A percentile compares a stretch with the other conserved stretches of the same genome.
Evolutionary conservation across 2,329 filamentous ascomycete genomes (phyloP).

Genomic region (Sarocladium oryzae): DNA sequence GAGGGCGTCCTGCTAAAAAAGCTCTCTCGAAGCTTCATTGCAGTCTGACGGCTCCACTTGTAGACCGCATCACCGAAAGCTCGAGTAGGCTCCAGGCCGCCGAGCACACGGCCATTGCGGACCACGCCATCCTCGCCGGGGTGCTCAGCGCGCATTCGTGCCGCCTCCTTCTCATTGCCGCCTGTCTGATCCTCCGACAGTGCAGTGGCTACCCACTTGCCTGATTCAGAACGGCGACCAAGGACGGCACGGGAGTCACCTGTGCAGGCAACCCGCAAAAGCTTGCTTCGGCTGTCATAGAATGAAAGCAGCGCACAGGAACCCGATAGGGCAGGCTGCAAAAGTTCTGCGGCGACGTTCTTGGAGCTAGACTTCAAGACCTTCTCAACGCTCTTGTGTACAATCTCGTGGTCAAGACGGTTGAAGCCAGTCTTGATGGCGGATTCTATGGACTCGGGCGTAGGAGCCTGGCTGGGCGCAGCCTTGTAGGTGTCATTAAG

Average conservation of each 20-base stretch:
- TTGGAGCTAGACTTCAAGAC: constrained; percentile 86
- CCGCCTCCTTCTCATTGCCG: constrained; percentile 75
- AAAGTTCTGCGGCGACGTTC: constrained; percentile 80
- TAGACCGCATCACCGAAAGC: constrained; percentile 96
- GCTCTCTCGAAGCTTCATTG: constrained; percentile 70
- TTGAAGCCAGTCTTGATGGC: constrained; percentile 92
- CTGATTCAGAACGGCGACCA: constrained; percentile 66
- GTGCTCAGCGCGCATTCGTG: constrained; percentile 76
- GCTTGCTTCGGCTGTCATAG: constrained; percentile 82
- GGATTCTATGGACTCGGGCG: constrained; percentile 73
- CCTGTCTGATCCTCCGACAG: constrained; percentile 94
- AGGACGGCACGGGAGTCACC: constrained; percentile 95
- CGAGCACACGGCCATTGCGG: constrained; percentile 81
- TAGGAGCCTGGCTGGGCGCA: constrained; percentile 53
- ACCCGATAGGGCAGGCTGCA: constrained; percentile 91
- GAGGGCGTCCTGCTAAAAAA: constrained; percentile 84
- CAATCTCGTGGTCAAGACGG: constrained; percentile 87
- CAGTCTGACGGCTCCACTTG: constrained; percentile 87
- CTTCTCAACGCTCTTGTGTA: constrained; percentile 86
- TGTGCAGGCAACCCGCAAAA: constrained; percentile 89
- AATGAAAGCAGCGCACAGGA: constrained; percentile 95
- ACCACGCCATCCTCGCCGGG: constrained; percentile 86
- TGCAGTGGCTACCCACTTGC: constrained; percentile 88
- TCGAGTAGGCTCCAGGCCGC: constrained; percentile 83
- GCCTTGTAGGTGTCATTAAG: constrained; percentile 87